These are phyloP conservation scores for Noccaea caerulescens DNA, from an alignment of 345 rosid genomes.

Conservation along the genomic window DNA sequence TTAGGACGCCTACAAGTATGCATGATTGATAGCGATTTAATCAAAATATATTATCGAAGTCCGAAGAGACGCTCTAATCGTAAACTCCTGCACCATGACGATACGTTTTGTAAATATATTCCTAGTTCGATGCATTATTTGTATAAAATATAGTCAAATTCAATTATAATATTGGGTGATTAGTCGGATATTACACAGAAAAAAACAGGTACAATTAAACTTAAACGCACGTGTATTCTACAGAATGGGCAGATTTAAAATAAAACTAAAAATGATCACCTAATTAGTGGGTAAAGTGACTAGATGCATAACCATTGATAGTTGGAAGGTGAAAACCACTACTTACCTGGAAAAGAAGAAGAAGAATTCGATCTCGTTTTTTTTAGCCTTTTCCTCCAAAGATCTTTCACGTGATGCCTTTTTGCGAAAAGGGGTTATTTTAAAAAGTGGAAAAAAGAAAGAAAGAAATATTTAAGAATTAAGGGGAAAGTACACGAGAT, in stretches of 20 bases:
- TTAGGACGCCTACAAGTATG: constrained; percentile 8
- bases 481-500: constrained; percentile 22
- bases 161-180: constrained; percentile 8
- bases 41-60: not conserved
- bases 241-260: not conserved
- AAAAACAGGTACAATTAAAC: constrained; percentile 1
- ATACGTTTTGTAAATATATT: not conserved
- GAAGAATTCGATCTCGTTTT: constrained; percentile 28
- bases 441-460: not conserved
- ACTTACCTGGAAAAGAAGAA: constrained; percentile 41
- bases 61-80: constrained; percentile 13
- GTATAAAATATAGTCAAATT: not conserved
- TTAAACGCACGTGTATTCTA: constrained; percentile 22
- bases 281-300: constrained; percentile 12
- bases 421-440: constrained; percentile 3
- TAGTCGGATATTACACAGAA: not conserved
- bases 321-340: constrained; percentile 39
- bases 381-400: constrained; percentile 13
- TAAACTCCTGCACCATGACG: not conserved
- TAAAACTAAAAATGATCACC: not conserved
- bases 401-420: constrained; percentile 24
- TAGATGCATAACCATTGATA: constrained; percentile 39
- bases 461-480: constrained; percentile 28
- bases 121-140: constrained; percentile 3
- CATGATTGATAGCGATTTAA: not conserved